These are phyloP conservation scores for Boletus tomentosulus DNA, from an alignment of 768 basidiomycete genomes.

Conservation along the genomic window DNA sequence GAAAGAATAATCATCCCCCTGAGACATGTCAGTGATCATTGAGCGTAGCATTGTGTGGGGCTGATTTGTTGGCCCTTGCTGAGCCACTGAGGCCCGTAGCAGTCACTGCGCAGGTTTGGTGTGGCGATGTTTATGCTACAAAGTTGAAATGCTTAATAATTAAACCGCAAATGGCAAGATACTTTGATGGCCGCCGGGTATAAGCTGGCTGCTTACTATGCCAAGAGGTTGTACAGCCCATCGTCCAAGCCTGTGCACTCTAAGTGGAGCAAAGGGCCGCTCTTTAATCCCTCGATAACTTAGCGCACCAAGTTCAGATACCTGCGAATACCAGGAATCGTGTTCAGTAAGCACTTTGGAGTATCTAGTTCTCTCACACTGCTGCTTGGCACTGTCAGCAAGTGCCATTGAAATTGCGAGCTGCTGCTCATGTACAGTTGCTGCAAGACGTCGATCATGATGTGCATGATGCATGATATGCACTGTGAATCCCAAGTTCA, in stretches of 20 bases:
- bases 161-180: neutral
- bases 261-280: neutral
- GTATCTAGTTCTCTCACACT: no score
- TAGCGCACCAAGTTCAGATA: neutral
- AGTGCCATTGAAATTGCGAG: no score
- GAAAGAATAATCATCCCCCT: neutral
- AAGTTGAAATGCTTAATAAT: neutral
- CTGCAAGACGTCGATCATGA: no score
- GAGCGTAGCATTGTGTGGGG: neutral
- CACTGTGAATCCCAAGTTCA: no score
- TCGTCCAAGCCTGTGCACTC: neutral
- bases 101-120: neutral
- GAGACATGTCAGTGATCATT: neutral
- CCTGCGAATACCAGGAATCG: neutral
- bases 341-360: no score
- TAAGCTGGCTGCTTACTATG: neutral
- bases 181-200: neutral
- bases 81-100: neutral
- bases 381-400: no score
- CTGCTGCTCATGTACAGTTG: no score
- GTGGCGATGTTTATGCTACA: neutral
- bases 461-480: no score
- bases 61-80: neutral
- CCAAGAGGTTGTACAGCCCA: neutral
- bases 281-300: neutral